Evolutionary conservation across 2,329 filamentous ascomycete species (phyloP).

Genomic region (Cercospora zeina): DNA sequence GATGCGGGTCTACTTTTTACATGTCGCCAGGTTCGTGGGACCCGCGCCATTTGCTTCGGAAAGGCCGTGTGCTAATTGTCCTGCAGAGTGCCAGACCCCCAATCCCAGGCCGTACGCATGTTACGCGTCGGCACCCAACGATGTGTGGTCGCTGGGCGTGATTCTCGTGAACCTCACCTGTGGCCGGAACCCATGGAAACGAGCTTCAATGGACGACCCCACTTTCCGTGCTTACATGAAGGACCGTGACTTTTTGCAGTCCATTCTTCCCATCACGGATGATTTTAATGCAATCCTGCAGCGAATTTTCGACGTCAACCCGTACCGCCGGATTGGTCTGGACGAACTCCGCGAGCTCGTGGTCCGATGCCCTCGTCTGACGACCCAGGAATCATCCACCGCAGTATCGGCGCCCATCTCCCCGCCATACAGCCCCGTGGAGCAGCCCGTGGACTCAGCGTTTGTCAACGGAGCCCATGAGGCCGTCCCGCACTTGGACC

Average conservation of each 20-base stretch:
- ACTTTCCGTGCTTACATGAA: conserved; percentile 90
- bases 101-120: conserved; percentile 68
- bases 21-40: conserved; percentile 85
- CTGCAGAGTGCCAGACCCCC: conserved; percentile 82
- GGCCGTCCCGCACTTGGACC: conserved; percentile 34
- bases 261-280: conserved; percentile 85
- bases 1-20: conserved; percentile 97
- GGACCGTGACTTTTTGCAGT: conserved; percentile 83
- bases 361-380: conserved; percentile 73
- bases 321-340: conserved; percentile 77
- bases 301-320: conserved; percentile 84
- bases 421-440: conserved; percentile 47
- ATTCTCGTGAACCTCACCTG: conserved; percentile 97
- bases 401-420: conserved; percentile 46
- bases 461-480: conserved; percentile 26
- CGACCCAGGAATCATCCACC: conserved; percentile 56
- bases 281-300: conserved; percentile 86
- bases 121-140: conserved; percentile 91
- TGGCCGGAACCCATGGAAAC: conserved; percentile 98
- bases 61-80: conserved; percentile 15
- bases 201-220: conserved; percentile 87
- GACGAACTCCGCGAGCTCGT: conserved; percentile 77
- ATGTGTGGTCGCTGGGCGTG: conserved; percentile 97
- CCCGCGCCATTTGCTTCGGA: conserved; percentile 17
- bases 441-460: conserved; percentile 36